Base-by-base conservation (phyloP, 192 early-diverging fungal genomes). In the Ramicandelaber brevisporus region DNA sequence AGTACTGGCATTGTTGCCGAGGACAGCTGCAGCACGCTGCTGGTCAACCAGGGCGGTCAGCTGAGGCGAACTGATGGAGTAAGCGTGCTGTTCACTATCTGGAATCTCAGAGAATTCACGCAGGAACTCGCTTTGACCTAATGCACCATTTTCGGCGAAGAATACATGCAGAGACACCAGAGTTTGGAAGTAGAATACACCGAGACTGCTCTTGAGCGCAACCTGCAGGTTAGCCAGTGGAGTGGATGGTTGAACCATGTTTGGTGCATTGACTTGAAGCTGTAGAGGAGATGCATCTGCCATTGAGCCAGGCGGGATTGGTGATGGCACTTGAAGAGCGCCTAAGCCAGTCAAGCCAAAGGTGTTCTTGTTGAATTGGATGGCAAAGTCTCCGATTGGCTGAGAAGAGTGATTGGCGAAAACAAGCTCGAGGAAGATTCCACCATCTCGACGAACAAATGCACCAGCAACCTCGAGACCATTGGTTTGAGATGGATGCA, bases 311-410 rank as follows among this genome's bases (percentile, higher is more conserved):
- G 71, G 65, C n/a, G n/a, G n/a, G n/a, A n/a, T n/a, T n/a, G n/a
- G n/a, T n/a, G n/a, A n/a, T n/a, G n/a, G n/a, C n/a, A n/a, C n/a
- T n/a, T n/a, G n/a, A n/a, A n/a, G n/a, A n/a, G n/a, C n/a, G n/a
- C n/a, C n/a, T n/a, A n/a, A n/a, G n/a, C n/a, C n/a, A 31, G 45
- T 44, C 3, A 79, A 25, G 3, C 67, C 66, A 27, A 56, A 76
- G 4, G 62, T 73, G 52, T 79, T 79, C 37, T 73, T 72, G 61
- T 79, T 79, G 53, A 79, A 75, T 37, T 73, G 67, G 13, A 79
- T 71, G 0, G 70, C 76, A 53, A 70, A 67, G 38, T 68, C 64
- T 12, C 44, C 40, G 20, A 79, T 39, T 1, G 65, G 20, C 21
- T 50, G 38, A 5, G 30, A 13, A 20, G 50, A 43, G 24, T 45